phyloP scores from a whole-genome alignment of 768 basidiomycete species.

The Royoungia palumana region DNA sequence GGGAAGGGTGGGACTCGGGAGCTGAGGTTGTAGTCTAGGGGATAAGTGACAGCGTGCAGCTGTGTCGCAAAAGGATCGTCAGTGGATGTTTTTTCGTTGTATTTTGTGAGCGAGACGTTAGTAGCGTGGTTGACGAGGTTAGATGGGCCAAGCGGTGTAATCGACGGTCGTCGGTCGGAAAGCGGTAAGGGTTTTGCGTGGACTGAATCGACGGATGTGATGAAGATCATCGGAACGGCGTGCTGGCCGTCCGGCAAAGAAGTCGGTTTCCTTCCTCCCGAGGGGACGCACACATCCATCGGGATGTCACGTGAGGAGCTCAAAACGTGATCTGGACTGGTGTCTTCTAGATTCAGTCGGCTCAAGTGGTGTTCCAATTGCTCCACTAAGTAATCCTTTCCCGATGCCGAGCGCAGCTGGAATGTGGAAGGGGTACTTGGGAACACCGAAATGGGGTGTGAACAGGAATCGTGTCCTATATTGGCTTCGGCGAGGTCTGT shows the following conservation, averaged over 20 bases:
- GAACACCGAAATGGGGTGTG: neutral
- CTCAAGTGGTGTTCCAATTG: constrained; percentile 18
- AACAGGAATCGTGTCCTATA: neutral
- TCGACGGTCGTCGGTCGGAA: constrained; percentile 8
- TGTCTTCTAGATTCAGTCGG: constrained; percentile 16
- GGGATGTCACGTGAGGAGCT: neutral
- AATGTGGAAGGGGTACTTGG: constrained; percentile 19
- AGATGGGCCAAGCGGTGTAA: constrained; percentile 13
- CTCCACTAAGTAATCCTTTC: constrained; percentile 19
- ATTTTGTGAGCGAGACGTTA: neutral
- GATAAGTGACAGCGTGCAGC: neutral
- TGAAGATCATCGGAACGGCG: constrained; percentile 19
- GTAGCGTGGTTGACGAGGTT: constrained; percentile 8
- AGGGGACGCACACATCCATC: constrained; percentile 1
- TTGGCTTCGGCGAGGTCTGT: neutral
- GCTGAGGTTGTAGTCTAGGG: neutral
- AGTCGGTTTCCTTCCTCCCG: neutral
- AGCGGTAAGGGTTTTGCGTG: constrained; percentile 19
- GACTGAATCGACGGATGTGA: constrained; percentile 27
- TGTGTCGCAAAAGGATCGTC: constrained; percentile 19
- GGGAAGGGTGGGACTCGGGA: constrained; percentile 19
- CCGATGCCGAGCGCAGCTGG: constrained; percentile 18
- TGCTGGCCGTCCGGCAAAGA: neutral
- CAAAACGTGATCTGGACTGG: constrained; percentile 1
- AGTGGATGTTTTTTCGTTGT: neutral